Conservation (phyloP, 2,329 filamentous ascomycete genomes). For the Paecilomyces formosus region DNA sequence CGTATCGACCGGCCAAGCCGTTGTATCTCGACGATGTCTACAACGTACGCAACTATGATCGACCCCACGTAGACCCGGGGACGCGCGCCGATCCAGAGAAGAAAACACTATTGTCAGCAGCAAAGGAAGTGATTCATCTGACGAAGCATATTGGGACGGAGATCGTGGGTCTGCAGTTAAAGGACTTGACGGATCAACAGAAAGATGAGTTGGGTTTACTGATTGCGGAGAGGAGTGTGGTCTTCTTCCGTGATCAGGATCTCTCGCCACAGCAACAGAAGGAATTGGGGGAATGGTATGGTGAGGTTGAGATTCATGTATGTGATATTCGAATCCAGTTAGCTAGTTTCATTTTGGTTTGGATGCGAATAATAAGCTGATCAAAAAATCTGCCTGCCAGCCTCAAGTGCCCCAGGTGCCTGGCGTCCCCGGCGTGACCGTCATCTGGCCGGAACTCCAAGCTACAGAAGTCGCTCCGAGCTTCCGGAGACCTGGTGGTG, state of each 20-base stretch:
- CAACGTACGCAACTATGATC: slow-evolving; percentile 54
- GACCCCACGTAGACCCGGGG: slow-evolving; percentile 53
- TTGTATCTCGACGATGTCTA: slow-evolving; percentile 64
- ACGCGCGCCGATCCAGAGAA: slow-evolving; percentile 59
- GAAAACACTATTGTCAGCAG: slow-evolving; percentile 52
- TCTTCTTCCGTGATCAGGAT: slow-evolving; percentile 59
- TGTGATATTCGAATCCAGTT: slow-evolving; percentile 15
- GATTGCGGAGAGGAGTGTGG: slow-evolving; percentile 57
- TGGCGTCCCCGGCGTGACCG: slow-evolving; percentile 55
- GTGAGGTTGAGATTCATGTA: slow-evolving; percentile 62
- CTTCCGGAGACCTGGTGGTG: slow-evolving; percentile 61
- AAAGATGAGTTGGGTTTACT: slow-evolving; percentile 56
- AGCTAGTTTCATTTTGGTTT: neutral
- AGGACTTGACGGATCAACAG: slow-evolving; percentile 53
- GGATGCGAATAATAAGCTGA: neutral
- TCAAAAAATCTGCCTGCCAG: slow-evolving; percentile 27
- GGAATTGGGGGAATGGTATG: slow-evolving; percentile 55
- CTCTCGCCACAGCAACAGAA: slow-evolving; percentile 57
- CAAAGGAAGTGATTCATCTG: slow-evolving; percentile 56
- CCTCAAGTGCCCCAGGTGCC: slow-evolving; percentile 66
- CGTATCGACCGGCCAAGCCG: slow-evolving; percentile 60
- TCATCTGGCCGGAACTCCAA: slow-evolving; percentile 63
- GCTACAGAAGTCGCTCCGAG: slow-evolving; percentile 54
- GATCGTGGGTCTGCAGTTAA: slow-evolving; percentile 56
- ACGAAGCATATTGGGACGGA: slow-evolving; percentile 58